phyloP scores from a whole-genome alignment of 352 stramenopile genomes.

The Proteromonas lacertae region DNA sequence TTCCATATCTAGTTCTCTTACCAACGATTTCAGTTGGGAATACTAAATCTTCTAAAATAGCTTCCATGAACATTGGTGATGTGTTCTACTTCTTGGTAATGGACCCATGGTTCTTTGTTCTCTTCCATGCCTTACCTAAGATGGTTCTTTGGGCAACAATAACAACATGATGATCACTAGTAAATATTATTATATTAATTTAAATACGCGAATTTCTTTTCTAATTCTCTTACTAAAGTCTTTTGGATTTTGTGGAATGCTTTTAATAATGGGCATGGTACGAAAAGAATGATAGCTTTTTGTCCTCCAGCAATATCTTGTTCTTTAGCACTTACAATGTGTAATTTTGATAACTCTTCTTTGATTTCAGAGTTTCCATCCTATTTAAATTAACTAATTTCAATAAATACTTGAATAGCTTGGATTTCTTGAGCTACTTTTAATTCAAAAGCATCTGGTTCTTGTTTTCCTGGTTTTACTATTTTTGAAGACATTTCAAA shows the following conservation, averaged over 20 bases:
- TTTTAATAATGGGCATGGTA: slow-evolving; percentile 83
- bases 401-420: slow-evolving; percentile 22
- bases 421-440: slow-evolving; percentile 31
- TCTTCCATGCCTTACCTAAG: slow-evolving; percentile 74
- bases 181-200: background rate
- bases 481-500: no score
- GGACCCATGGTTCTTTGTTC: slow-evolving; percentile 60
- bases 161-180: slow-evolving; percentile 65
- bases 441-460: slow-evolving; percentile 37
- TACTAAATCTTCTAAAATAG: slow-evolving; percentile 94
- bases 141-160: slow-evolving; percentile 96
- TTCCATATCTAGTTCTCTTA: slow-evolving; percentile 84
- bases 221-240: slow-evolving; percentile 80
- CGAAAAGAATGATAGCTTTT: slow-evolving; percentile 93
- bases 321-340: slow-evolving; percentile 94
- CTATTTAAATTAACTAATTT: slow-evolving; percentile 9
- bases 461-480: slow-evolving; percentile 12
- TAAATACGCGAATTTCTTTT: slow-evolving; percentile 99
- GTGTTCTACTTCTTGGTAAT: slow-evolving; percentile 76
- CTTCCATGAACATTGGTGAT: slow-evolving; percentile 84
- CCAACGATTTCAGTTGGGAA: slow-evolving; percentile 97
- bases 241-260: slow-evolving; percentile 94
- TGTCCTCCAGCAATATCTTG: slow-evolving; percentile 39
- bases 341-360: slow-evolving; percentile 79
- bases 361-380: slow-evolving; percentile 78